Evolutionary conservation across 2,329 filamentous ascomycete genomes (phyloP).

Genomic region (Microsporum audouinii): DNA sequence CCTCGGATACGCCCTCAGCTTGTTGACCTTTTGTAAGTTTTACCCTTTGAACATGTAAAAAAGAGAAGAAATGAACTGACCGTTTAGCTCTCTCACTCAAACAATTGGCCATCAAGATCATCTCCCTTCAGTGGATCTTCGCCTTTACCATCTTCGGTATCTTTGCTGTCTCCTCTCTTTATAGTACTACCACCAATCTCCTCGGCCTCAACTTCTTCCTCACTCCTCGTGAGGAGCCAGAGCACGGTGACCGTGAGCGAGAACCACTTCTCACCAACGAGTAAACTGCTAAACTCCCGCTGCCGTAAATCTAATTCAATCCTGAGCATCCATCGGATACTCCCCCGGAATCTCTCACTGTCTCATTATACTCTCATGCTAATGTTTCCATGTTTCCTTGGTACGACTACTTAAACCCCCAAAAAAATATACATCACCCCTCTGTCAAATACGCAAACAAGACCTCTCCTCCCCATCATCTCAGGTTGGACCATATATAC

Average conservation of each 20-base stretch:
- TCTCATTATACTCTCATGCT: neutral
- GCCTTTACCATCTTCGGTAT: conserved; percentile 62
- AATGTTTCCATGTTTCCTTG: neutral
- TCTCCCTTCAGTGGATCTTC: conserved; percentile 88
- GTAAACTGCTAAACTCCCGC: neutral
- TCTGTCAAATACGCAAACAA: neutral
- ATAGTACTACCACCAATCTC: conserved; percentile 27
- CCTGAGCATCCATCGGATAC: neutral
- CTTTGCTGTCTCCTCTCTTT: conserved; percentile 52
- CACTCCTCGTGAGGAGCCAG: conserved; percentile 23
- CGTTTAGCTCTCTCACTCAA: conserved; percentile 55
- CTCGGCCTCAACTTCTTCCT: conserved; percentile 28
- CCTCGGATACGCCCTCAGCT: conserved; percentile 66
- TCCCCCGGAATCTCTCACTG: neutral
- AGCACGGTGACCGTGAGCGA: conserved; percentile 42
- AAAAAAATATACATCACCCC: neutral
- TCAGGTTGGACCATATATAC: neutral
- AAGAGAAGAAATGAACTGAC: neutral
- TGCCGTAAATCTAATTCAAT: neutral
- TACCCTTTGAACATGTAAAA: neutral
- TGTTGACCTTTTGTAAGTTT: conserved; percentile 55
- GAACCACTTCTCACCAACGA: conserved; percentile 40
- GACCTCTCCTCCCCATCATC: neutral
- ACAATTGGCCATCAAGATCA: conserved; percentile 60
- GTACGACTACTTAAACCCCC: neutral